Conservation (phyloP, 1,139 yeast genomes). For the Zygoascus meyerae region DNA sequence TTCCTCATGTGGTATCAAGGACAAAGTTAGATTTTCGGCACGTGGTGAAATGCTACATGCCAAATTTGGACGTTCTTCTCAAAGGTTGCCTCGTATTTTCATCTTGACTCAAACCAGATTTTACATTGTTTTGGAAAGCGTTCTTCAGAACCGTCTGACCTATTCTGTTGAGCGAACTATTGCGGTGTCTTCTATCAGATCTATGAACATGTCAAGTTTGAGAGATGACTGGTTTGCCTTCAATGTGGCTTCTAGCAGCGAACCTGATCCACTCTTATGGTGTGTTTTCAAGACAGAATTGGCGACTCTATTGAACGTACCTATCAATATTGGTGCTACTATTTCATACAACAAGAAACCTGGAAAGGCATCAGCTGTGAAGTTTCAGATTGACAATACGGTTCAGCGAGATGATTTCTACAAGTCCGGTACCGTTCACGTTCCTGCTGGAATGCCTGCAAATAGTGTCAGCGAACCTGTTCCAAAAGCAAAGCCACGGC, state of each 20-base stretch:
- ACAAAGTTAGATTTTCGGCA: constrained; percentile 67
- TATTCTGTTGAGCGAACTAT: constrained; percentile 61
- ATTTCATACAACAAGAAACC: constrained; percentile 87
- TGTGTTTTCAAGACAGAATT: constrained; percentile 87
- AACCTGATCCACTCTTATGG: constrained; percentile 81
- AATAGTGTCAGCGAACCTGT: constrained; percentile 62
- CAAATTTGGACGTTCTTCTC: constrained; percentile 90
- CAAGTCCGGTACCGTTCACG: constrained; percentile 84
- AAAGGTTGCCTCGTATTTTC: constrained; percentile 66
- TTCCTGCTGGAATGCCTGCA: constrained; percentile 73
- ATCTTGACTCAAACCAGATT: constrained; percentile 53
- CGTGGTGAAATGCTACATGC: constrained; percentile 76
- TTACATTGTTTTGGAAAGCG: constrained; percentile 64
- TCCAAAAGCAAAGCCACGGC: constrained; percentile 41
- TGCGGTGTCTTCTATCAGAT: constrained; percentile 54
- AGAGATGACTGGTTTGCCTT: constrained; percentile 95
- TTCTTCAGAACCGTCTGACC: constrained; percentile 66
- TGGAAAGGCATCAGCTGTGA: constrained; percentile 66
- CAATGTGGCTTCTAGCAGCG: constrained; percentile 40
- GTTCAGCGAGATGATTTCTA: constrained; percentile 63
- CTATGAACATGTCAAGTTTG: constrained; percentile 62
- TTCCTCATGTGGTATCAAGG: constrained; percentile 62
- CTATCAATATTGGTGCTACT: constrained; percentile 63
- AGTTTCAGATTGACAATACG: constrained; percentile 53
- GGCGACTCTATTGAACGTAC: constrained; percentile 61